Percentiles rank a stretch among this genome's conserved stretches.
These are phyloP conservation scores for Sequoia sempervirens DNA, from an alignment of 75 land plant genomes.

Conservation along the genomic window DNA sequence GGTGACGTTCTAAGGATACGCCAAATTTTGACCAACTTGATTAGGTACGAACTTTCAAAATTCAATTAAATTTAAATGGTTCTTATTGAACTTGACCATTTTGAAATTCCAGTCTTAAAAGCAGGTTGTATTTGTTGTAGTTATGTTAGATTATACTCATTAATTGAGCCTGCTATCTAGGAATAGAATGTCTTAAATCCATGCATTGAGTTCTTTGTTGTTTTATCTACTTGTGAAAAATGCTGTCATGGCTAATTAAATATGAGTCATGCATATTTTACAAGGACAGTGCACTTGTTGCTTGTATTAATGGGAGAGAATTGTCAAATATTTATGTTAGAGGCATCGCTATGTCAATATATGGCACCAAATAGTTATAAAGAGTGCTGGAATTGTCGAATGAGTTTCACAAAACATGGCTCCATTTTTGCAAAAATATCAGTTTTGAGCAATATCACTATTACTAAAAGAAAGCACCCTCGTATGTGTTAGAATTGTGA, in stretches of 20 bases:
- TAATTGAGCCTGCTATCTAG: background rate
- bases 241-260: background rate
- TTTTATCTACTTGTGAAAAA: background rate
- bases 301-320: background rate
- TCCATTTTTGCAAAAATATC: background rate
- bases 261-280: background rate
- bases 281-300: background rate
- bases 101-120: background rate
- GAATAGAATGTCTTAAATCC: background rate
- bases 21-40: slow-evolving; percentile 86
- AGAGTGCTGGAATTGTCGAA: background rate
- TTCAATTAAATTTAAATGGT: background rate
- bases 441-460: background rate
- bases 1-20: slow-evolving; percentile 91
- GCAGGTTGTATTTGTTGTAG: background rate
- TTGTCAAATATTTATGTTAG: background rate
- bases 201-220: background rate
- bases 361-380: background rate
- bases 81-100: background rate
- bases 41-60: slow-evolving; percentile 49
- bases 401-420: background rate
- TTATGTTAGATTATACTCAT: background rate
- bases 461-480: too few species aligned
- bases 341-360: background rate
- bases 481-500: background rate